Evolutionary conservation across 73 alveolate genomes (phyloP).

Genomic region (Paramecium sexaurelia): DNA sequence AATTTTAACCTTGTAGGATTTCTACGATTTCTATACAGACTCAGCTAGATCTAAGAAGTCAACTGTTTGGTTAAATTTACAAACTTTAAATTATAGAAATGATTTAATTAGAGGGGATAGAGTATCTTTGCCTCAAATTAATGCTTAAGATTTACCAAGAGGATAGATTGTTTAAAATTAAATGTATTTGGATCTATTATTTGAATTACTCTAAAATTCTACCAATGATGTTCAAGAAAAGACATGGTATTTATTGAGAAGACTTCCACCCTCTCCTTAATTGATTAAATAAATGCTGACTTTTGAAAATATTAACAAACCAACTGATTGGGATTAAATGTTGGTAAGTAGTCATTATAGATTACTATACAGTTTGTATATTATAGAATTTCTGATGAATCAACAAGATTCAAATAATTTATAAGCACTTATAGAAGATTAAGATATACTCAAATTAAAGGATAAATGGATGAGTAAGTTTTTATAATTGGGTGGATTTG

Average conservation of each 20-base stretch:
- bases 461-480: slow-evolving; percentile 65
- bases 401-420: neutral
- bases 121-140: slow-evolving; percentile 58
- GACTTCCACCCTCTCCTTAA: slow-evolving; percentile 44
- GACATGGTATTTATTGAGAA: neutral
- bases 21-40: slow-evolving; percentile 76
- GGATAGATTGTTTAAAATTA: slow-evolving; percentile 73
- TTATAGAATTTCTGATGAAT: slow-evolving; percentile 27
- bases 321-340: slow-evolving; percentile 62
- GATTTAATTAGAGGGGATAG: slow-evolving; percentile 76
- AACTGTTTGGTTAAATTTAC: slow-evolving; percentile 82
- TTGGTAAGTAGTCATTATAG: slow-evolving; percentile 20
- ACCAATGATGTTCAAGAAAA: neutral
- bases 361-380: slow-evolving; percentile 16
- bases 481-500: slow-evolving; percentile 61
- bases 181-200: slow-evolving; percentile 72
- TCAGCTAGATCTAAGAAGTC: slow-evolving; percentile 70
- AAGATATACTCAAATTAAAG: neutral
- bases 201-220: slow-evolving; percentile 62
- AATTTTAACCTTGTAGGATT: slow-evolving; percentile 67
- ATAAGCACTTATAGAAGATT: neutral
- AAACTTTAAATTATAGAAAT: slow-evolving; percentile 74
- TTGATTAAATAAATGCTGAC: slow-evolving; percentile 68
- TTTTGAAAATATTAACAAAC: slow-evolving; percentile 73
- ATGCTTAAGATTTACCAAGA: slow-evolving; percentile 77